These are phyloP conservation scores for Pseudognaphalium luteoalbum DNA, from an alignment of 129 eudicot species.

Conservation along the genomic window DNA sequence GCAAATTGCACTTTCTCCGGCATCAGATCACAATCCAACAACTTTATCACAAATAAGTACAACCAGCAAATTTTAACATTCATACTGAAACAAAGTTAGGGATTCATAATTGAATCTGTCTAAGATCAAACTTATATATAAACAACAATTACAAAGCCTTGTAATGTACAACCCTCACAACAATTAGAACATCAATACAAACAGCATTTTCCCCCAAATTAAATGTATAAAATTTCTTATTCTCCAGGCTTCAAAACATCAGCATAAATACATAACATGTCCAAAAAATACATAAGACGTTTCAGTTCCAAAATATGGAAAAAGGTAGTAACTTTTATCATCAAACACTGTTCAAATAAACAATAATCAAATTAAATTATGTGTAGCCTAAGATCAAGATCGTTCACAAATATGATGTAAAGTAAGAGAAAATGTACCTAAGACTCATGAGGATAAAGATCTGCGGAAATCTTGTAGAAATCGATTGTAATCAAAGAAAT, in stretches of 20 bases:
- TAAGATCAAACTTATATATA: background rate
- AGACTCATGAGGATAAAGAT: constrained; percentile 32
- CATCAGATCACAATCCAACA: background rate
- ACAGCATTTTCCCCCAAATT: background rate
- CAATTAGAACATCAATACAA: background rate
- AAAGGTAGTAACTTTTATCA: too few relatives aligned
- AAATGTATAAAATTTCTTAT: background rate
- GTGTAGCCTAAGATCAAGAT: background rate
- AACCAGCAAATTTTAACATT: background rate
- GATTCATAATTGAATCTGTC: background rate
- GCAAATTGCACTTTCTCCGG: background rate
- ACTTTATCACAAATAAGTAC: background rate
- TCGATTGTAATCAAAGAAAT: background rate
- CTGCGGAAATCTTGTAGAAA: background rate
- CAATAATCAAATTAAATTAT: too few relatives aligned
- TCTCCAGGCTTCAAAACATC: background rate
- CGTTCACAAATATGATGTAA: background rate
- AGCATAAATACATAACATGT: too few relatives aligned
- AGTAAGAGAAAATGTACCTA: constrained; percentile 28
- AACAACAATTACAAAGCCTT: background rate
- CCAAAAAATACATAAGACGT: background rate
- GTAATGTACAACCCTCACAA: background rate
- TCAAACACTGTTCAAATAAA: too few relatives aligned
- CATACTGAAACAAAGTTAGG: background rate
- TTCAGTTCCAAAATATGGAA: background rate